Evolutionary conservation across 2,329 filamentous ascomycete species (phyloP).

Genomic region (Penicillium sp.): DNA sequence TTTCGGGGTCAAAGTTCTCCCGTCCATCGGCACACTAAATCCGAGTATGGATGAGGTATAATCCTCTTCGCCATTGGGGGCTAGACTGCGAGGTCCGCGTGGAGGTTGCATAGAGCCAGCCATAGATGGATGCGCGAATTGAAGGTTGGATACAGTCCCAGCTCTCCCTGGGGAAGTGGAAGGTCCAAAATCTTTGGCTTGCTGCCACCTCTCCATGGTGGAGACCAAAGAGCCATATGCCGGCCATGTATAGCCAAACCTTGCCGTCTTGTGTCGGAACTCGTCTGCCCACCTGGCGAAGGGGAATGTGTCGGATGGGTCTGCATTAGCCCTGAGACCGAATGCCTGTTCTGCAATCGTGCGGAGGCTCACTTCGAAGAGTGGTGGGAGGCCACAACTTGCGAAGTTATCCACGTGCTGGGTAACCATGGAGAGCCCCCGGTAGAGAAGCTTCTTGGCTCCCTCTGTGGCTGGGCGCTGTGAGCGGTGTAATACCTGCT

Average conservation of each 20-base stretch:
- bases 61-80: slow-evolving; percentile 18
- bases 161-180: slow-evolving; percentile 10
- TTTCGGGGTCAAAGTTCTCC: slow-evolving; percentile 33
- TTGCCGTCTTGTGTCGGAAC: slow-evolving; percentile 28
- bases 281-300: slow-evolving; percentile 36
- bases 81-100: slow-evolving; percentile 7
- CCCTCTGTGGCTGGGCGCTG: slow-evolving; percentile 36
- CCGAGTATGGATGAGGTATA: slow-evolving; percentile 32
- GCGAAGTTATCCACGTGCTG: slow-evolving; percentile 40
- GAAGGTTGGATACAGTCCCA: background rate
- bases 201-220: slow-evolving; percentile 30
- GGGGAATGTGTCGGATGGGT: slow-evolving; percentile 32
- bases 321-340: slow-evolving; percentile 28
- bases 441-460: slow-evolving; percentile 38
- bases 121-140: slow-evolving; percentile 3
- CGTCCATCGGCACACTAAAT: slow-evolving; percentile 34
- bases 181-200: slow-evolving; percentile 16
- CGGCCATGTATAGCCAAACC: slow-evolving; percentile 33
- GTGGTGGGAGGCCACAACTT: slow-evolving; percentile 35
- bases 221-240: slow-evolving; percentile 33
- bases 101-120: slow-evolving; percentile 12
- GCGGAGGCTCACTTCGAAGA: slow-evolving; percentile 38
- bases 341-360: slow-evolving; percentile 37
- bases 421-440: slow-evolving; percentile 34
- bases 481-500: slow-evolving; percentile 30